A percentile compares a stretch with the other conserved stretches of the same genome.
These are phyloP conservation scores for Pleurotus giganteus DNA, from an alignment of 768 basidiomycete species.

Conservation along the genomic window DNA sequence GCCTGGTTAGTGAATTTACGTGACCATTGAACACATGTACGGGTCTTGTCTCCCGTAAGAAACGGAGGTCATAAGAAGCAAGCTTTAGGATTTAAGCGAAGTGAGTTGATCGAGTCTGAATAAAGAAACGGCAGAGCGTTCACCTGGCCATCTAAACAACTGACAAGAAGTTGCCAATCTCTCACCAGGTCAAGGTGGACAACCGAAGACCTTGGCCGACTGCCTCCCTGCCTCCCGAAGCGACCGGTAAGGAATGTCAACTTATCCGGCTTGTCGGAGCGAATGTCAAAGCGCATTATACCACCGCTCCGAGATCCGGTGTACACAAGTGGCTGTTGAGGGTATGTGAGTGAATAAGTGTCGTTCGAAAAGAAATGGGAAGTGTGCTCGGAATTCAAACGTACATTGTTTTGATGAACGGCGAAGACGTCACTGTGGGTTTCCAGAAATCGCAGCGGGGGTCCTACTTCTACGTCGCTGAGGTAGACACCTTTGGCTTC, in stretches of 20 bases:
- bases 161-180: slow-evolving; percentile 52
- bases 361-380: neutral
- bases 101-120: neutral
- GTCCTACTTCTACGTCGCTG: slow-evolving; percentile 42
- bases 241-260: slow-evolving; percentile 38
- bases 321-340: slow-evolving; percentile 46
- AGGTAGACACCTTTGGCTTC: slow-evolving; percentile 50
- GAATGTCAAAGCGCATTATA: slow-evolving; percentile 57
- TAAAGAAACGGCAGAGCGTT: slow-evolving; percentile 18
- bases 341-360: neutral
- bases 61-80: slow-evolving; percentile 62
- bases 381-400: slow-evolving; percentile 9
- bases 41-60: slow-evolving; percentile 40
- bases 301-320: slow-evolving; percentile 60
- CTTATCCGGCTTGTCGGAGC: slow-evolving; percentile 32
- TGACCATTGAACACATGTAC: slow-evolving; percentile 51
- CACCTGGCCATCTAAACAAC: slow-evolving; percentile 62
- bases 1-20: slow-evolving; percentile 49
- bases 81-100: slow-evolving; percentile 38
- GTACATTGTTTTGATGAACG: slow-evolving; percentile 50
- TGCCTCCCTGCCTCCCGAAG: slow-evolving; percentile 19
- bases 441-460: slow-evolving; percentile 35
- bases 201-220: slow-evolving; percentile 40
- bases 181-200: slow-evolving; percentile 49
- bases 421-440: slow-evolving; percentile 67